phyloP scores from a whole-genome alignment of 2,329 filamentous ascomycete species.

The Cryphonectria nitschkei region DNA sequence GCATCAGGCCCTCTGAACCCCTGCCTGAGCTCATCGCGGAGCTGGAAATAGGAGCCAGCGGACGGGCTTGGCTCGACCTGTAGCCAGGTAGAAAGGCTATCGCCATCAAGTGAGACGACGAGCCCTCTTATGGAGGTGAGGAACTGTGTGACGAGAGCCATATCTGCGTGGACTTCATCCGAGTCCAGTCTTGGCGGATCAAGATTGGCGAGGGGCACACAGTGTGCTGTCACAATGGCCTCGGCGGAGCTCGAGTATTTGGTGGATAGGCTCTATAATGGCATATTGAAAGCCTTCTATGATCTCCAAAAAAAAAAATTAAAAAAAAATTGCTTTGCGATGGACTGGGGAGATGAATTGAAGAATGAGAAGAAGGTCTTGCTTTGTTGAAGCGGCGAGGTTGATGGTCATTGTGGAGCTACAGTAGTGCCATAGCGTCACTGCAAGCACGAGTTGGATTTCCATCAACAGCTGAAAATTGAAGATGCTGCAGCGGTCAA shows the following conservation, averaged over 20 bases:
- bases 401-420: not conserved
- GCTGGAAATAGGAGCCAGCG: slow-evolving; percentile 61
- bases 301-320: not conserved
- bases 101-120: slow-evolving; percentile 66
- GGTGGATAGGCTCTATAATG: not conserved
- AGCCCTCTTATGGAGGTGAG: slow-evolving; percentile 65
- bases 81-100: slow-evolving; percentile 69
- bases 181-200: not conserved
- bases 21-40: slow-evolving; percentile 68
- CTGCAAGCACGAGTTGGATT: not conserved
- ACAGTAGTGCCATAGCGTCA: not conserved
- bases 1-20: slow-evolving; percentile 50
- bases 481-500: not conserved
- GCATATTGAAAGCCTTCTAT: not conserved
- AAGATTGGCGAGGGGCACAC: not conserved
- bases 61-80: slow-evolving; percentile 73
- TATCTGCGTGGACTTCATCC: slow-evolving; percentile 38
- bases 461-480: not conserved
- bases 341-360: not conserved
- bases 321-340: not conserved
- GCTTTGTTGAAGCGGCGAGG: not conserved
- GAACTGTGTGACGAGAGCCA: slow-evolving; percentile 70
- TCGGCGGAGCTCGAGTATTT: not conserved
- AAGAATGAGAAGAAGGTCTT: not conserved
- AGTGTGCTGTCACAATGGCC: not conserved